A percentile compares a stretch with the other conserved stretches of the same genome.
These are phyloP conservation scores for Gentiana straminea DNA, from an alignment of 257 asterid genomes.

Conservation along the genomic window DNA sequence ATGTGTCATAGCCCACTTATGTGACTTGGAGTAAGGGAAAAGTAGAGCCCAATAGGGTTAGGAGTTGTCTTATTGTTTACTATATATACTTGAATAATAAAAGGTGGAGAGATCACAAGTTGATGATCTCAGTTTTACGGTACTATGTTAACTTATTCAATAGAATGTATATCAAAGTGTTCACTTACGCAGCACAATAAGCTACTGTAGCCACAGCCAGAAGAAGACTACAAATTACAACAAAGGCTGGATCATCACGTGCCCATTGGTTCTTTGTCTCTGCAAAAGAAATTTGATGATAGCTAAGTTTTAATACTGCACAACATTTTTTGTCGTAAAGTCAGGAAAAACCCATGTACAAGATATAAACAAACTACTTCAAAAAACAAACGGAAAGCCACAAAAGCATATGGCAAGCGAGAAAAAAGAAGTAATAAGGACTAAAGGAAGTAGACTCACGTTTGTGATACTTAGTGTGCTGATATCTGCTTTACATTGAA, in stretches of 20 bases:
- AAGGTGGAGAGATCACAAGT: too few species aligned
- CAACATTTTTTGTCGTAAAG: too few species aligned
- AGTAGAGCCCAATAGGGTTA: too few species aligned
- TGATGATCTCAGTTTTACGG: too few species aligned
- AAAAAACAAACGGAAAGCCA: background rate
- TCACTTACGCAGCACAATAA: slow-evolving; percentile 93
- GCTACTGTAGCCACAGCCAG: slow-evolving; percentile 65
- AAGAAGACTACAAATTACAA: slow-evolving; percentile 85
- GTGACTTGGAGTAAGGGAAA: too few species aligned
- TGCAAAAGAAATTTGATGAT: slow-evolving; percentile 26
- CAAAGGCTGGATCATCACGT: slow-evolving; percentile 99
- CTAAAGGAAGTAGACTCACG: slow-evolving; percentile 54
- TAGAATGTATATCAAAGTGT: background rate
- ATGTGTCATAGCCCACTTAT: too few species aligned
- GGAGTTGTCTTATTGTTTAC: too few species aligned
- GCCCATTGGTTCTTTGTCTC: slow-evolving; percentile 99
- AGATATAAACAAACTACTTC: background rate
- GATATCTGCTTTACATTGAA: slow-evolving; percentile 60
- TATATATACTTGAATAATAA: too few species aligned
- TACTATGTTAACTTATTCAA: too few species aligned
- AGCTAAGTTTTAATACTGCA: background rate
- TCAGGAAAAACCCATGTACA: too few species aligned
- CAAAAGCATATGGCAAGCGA: background rate
- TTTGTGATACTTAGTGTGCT: slow-evolving; percentile 94
- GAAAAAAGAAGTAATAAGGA: background rate